phyloP scores from a whole-genome alignment of 139 green algal species.

The Asterochloris sp. region DNA sequence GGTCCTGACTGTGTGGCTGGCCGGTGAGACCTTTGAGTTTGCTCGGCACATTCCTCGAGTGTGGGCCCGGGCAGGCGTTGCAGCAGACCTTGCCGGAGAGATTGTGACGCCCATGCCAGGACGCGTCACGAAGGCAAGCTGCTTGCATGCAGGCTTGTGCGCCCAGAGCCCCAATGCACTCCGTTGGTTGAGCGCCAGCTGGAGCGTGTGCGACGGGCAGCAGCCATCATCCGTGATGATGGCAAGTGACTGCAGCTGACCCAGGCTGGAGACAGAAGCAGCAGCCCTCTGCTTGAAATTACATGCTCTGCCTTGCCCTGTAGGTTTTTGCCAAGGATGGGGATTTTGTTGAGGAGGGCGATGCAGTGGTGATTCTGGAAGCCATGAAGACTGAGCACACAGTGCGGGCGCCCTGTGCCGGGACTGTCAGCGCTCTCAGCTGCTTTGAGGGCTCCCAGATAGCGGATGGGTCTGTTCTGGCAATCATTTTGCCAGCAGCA shows the following conservation, averaged over 20 bases:
- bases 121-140: too few relatives aligned
- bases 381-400: constrained; percentile 78
- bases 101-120: constrained; percentile 73
- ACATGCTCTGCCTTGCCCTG: constrained; percentile 18
- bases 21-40: constrained; percentile 52
- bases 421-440: constrained; percentile 14
- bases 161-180: too few relatives aligned
- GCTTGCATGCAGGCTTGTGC: too few relatives aligned
- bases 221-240: too few relatives aligned
- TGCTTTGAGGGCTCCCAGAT: constrained; percentile 26
- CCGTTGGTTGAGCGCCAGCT: too few relatives aligned
- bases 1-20: constrained; percentile 58
- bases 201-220: too few relatives aligned
- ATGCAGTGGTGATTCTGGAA: constrained; percentile 63
- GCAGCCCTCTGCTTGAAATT: too few relatives aligned
- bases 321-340: constrained; percentile 37
- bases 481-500: constrained; percentile 21
- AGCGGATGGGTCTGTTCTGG: constrained; percentile 34
- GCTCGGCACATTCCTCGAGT: constrained; percentile 33
- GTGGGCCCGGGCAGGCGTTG: constrained; percentile 33
- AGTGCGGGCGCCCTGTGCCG: constrained; percentile 30
- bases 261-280: too few relatives aligned
- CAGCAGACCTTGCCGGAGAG: constrained; percentile 19
- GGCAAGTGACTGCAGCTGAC: too few relatives aligned
- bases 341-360: constrained; percentile 32